Conservation (phyloP, 2,329 filamentous ascomycete species). For the Stachybotrys echinatus region DNA sequence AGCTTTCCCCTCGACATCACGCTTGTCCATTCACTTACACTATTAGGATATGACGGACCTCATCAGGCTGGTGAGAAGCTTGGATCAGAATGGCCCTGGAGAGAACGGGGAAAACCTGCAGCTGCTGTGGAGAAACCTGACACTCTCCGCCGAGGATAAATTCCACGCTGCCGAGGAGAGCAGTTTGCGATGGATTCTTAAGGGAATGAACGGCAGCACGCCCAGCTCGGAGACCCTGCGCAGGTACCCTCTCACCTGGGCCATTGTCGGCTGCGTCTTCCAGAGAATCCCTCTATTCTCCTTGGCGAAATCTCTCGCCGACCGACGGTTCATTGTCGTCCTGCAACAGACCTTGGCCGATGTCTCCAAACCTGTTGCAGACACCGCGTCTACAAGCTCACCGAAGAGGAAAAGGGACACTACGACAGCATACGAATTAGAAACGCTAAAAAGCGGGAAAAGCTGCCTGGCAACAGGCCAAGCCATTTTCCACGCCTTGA, state of each 20-base stretch:
- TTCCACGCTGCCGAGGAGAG: constrained; percentile 53
- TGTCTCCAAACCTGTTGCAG: constrained; percentile 28
- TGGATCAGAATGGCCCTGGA: constrained; percentile 46
- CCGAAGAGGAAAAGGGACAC: constrained; percentile 43
- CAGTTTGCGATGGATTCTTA: constrained; percentile 58
- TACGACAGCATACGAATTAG: constrained; percentile 30
- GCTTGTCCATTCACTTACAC: constrained; percentile 10
- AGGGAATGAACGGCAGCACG: constrained; percentile 48
- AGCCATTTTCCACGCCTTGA: constrained; percentile 42
- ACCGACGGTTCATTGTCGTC: constrained; percentile 62
- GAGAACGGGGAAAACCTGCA: constrained; percentile 40
- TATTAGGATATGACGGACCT: constrained; percentile 31
- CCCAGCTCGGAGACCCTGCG: constrained; percentile 46
- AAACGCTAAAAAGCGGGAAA: constrained; percentile 29
- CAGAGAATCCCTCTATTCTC: constrained; percentile 63
- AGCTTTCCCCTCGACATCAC: constrained; percentile 3
- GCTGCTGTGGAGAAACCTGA: constrained; percentile 43
- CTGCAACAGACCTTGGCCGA: constrained; percentile 63
- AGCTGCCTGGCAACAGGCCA: constrained; percentile 41
- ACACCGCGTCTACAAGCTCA: constrained; percentile 15
- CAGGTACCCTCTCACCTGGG: constrained; percentile 55
- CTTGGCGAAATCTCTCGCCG: constrained; percentile 65
- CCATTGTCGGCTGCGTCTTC: constrained; percentile 55
- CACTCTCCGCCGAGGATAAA: constrained; percentile 30
- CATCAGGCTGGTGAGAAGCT: constrained; percentile 47